Percentiles rank a stretch among this genome's conserved stretches.
These are phyloP conservation scores for Sporothrix mexicana DNA, from an alignment of 2,329 filamentous ascomycete genomes.

Conservation along the genomic window DNA sequence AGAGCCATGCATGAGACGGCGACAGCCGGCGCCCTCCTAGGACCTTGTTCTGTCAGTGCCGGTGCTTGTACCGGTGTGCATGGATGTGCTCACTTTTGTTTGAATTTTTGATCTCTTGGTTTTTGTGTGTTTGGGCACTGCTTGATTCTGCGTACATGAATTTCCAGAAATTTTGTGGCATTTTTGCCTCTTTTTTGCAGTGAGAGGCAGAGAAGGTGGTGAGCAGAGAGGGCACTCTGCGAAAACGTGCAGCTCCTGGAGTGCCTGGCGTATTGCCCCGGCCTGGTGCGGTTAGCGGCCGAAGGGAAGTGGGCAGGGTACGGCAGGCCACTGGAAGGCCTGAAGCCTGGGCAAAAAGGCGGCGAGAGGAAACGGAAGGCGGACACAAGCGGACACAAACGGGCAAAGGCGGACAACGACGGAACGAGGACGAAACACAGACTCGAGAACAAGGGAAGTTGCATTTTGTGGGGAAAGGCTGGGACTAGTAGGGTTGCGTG, in stretches of 20 bases:
- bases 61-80: constrained; percentile 8
- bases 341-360: not conserved
- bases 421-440: not conserved
- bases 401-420: too few species aligned
- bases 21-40: constrained; percentile 1
- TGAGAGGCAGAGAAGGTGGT: not conserved
- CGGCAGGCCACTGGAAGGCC: not conserved
- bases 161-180: constrained; percentile 4
- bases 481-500: constrained; percentile 18
- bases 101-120: not conserved
- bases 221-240: not conserved
- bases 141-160: not conserved
- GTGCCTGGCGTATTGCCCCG: constrained; percentile 7
- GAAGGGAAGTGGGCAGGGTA: constrained; percentile 30
- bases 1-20: not conserved
- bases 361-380: constrained; percentile 10
- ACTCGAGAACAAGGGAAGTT: constrained; percentile 18
- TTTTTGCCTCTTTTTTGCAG: constrained; percentile 9
- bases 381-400: not conserved
- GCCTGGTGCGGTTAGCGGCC: constrained; percentile 30
- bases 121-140: not conserved
- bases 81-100: not conserved
- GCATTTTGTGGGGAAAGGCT: constrained; percentile 34
- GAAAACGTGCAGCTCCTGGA: not conserved
- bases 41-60: not conserved